A percentile compares a stretch with the other conserved stretches of the same genome.
phyloP scores from a whole-genome alignment of 148 eudicot species.

The Selenicereus undatus region DNA sequence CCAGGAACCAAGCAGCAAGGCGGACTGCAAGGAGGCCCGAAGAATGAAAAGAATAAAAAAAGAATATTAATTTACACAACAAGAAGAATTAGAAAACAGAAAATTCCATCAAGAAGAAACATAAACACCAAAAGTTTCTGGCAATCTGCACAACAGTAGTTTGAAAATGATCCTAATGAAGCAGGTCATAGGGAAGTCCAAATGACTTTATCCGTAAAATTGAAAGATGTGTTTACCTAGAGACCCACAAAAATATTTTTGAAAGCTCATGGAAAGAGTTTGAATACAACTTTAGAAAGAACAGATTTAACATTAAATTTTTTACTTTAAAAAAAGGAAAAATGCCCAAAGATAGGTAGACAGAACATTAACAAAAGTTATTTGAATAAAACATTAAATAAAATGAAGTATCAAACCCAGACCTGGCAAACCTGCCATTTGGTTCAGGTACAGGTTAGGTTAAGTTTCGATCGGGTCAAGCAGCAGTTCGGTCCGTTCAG shows the following conservation, averaged over 20 bases:
- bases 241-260: not conserved
- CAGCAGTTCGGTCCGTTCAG: too few relatives aligned
- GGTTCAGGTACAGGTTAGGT: too few relatives aligned
- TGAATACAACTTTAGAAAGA: not conserved
- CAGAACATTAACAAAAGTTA: not conserved
- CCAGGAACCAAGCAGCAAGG: slow-evolving; percentile 98
- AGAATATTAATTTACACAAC: not conserved
- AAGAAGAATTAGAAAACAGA: not conserved
- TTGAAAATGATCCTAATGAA: not conserved
- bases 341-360: not conserved
- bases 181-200: not conserved
- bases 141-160: not conserved
- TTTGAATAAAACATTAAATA: not conserved
- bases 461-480: too few relatives aligned
- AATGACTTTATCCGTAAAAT: not conserved
- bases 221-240: not conserved
- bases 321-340: not conserved
- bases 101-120: not conserved
- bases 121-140: not conserved
- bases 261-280: not conserved
- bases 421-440: too few relatives aligned
- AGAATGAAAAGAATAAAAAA: not conserved
- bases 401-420: not conserved
- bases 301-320: too few relatives aligned
- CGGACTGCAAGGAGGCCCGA: slow-evolving; percentile 41